Conservation (phyloP, 176 grass and related monocot species). For the Carex littledalei region DNA sequence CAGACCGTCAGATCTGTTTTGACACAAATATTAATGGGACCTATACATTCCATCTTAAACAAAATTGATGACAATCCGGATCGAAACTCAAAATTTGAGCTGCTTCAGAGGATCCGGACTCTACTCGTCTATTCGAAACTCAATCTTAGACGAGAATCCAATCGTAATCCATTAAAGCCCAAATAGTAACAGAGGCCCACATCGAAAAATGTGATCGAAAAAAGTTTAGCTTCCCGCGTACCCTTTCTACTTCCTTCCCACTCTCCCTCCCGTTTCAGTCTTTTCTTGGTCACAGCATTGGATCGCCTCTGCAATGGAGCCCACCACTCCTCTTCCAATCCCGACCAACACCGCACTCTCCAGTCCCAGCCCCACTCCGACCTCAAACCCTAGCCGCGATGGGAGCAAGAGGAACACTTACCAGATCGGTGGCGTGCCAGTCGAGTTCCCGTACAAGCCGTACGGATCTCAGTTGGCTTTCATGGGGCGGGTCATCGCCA, state of each 20-base stretch:
- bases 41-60: too few species aligned
- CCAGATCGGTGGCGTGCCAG: constrained; percentile 71
- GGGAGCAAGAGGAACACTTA: constrained; percentile 34
- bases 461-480: constrained; percentile 95
- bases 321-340: constrained; percentile 29
- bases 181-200: neutral
- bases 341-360: neutral
- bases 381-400: constrained; percentile 11
- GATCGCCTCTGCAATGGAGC: constrained; percentile 19
- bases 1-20: too few species aligned
- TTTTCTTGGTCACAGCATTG: neutral
- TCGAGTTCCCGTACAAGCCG: constrained; percentile 89
- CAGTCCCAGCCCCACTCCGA: constrained; percentile 1
- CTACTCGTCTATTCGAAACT: too few species aligned
- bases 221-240: neutral
- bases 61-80: too few species aligned
- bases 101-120: too few species aligned
- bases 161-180: neutral
- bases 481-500: constrained; percentile 87
- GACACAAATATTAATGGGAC: too few species aligned
- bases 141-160: too few species aligned
- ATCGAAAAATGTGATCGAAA: too few species aligned
- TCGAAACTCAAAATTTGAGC: too few species aligned
- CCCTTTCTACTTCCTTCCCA: neutral
- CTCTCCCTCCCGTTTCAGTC: neutral